Evolutionary conservation across 257 asterid species (phyloP), one percentile per base, ranked within the genome.

Genomic region (Eucommia ulmoides): DNA sequence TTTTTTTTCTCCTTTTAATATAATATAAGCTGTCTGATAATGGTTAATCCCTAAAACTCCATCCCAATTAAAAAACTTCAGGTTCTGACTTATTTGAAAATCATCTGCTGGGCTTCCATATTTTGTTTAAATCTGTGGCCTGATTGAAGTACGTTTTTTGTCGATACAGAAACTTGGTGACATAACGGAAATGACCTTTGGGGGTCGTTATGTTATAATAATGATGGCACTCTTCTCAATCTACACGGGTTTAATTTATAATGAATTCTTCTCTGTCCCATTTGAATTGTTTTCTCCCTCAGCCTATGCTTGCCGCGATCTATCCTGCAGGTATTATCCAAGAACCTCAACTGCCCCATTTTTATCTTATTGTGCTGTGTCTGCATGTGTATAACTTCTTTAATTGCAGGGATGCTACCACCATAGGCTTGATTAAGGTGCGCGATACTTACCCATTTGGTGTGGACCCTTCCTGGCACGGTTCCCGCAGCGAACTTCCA

Each of bases 391-490:
- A 2, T 47, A 19, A 44, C 14, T 51, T 59, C 19, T 59, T 56
- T 57, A 48, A 21, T 54, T 79, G 70, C 80, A 91, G 99, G 53
- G 92, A 91, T 41, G 73, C 97, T 60, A 60, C 93, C 55, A 52
- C 94, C 20, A 66, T 81, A 45, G 99, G 99, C 72, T 65, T 91
- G 79, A 86, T 91, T 72, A 83, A 74, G 79, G 78, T 61, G 57
- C 74, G 82, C 45, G 87, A 71, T 75, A 81, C 97, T 65, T 91
- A 83, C 58, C 93, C 99, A 29, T 86, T 91, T 60, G 99, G 99
- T 24, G 83, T 77, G 55, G 99, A 91, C 72, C 99, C 99, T 65
- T 93, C 74, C 47, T 91, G 99, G 99, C 85, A 91, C 62, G 97
- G 99, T 53, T 8, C 87, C 46, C 95, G 99, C 51, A 91, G 93